Percentiles rank a stretch among this genome's conserved stretches.
phyloP scores from a whole-genome alignment of 2,329 filamentous ascomycete species.

The Knufia petricola region DNA sequence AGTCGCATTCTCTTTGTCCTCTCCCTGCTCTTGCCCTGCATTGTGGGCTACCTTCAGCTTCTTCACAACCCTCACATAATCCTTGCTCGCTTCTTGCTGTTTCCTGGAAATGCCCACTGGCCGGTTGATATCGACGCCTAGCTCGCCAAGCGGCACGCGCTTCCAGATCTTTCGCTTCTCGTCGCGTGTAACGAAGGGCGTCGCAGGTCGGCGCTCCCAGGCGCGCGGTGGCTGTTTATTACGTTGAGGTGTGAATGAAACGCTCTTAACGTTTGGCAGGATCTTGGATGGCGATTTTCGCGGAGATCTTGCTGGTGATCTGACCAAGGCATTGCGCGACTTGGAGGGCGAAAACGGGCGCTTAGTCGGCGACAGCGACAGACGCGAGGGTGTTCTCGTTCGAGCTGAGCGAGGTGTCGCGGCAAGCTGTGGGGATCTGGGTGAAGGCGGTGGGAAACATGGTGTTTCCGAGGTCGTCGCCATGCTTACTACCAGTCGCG shows the following conservation, averaged over 20 bases:
- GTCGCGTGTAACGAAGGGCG: constrained; percentile 30
- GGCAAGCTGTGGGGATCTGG: neutral
- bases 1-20: constrained; percentile 18
- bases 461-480: neutral
- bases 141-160: constrained; percentile 26
- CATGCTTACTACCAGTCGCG: neutral
- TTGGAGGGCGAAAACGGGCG: neutral
- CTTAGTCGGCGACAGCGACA: neutral
- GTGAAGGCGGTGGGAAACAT: neutral
- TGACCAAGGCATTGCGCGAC: neutral
- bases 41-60: constrained; percentile 14
- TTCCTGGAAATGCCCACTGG: constrained; percentile 12
- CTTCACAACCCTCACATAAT: constrained; percentile 16
- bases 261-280: neutral
- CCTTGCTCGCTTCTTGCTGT: constrained; percentile 8
- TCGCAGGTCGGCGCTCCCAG: constrained; percentile 38
- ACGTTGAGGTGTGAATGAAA: constrained; percentile 32
- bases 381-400: neutral
- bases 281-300: neutral
- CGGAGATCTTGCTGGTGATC: neutral
- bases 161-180: constrained; percentile 40
- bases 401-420: neutral
- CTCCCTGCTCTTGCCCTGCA: neutral
- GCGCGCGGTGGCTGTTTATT: constrained; percentile 29
- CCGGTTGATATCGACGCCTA: constrained; percentile 7